These are phyloP conservation scores for Mortierella sp. DNA, from an alignment of 371 early-diverging fungal species.

Conservation along the genomic window DNA sequence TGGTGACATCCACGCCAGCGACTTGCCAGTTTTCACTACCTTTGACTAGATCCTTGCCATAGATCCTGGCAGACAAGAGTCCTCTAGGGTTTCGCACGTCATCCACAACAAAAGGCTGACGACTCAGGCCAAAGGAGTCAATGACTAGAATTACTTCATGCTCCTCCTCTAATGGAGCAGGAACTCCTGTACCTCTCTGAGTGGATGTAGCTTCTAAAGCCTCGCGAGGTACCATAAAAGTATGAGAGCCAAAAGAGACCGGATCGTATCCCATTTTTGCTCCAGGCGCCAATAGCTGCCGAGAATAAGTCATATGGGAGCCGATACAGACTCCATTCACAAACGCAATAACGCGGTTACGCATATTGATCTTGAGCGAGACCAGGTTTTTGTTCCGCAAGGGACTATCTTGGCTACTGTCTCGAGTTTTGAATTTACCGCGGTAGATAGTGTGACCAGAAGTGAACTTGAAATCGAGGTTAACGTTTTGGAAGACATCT, in stretches of 20 bases:
- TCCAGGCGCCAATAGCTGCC: conserved; percentile 71
- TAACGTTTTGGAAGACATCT: conserved; percentile 42
- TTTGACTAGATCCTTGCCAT: conserved; percentile 51
- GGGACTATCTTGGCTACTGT: conserved; percentile 17
- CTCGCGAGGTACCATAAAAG: conserved; percentile 13
- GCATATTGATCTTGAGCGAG: conserved; percentile 71
- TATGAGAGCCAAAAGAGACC: conserved; percentile 50
- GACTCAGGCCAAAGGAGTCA: conserved; percentile 83
- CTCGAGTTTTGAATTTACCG: conserved; percentile 40
- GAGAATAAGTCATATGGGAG: conserved; percentile 84
- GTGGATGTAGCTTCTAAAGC: conserved; percentile 9
- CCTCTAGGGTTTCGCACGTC: conserved; percentile 87
- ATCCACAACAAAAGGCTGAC: conserved; percentile 82
- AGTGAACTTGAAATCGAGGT: conserved; percentile 72
- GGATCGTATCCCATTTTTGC: conserved; percentile 84
- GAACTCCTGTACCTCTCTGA: neutral
- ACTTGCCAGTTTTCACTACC: conserved; percentile 71
- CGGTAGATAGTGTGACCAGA: conserved; percentile 80
- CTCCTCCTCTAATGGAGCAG: neutral
- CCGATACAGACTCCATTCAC: conserved; percentile 79
- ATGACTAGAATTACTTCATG: conserved; percentile 75
- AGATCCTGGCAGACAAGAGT: conserved; percentile 69
- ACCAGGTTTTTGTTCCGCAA: conserved; percentile 17
- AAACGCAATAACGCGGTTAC: conserved; percentile 79
- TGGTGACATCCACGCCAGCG: conserved; percentile 83